Evolutionary conservation across 148 eudicot genomes (phyloP).

Genomic region (Persicaria maculosa): DNA sequence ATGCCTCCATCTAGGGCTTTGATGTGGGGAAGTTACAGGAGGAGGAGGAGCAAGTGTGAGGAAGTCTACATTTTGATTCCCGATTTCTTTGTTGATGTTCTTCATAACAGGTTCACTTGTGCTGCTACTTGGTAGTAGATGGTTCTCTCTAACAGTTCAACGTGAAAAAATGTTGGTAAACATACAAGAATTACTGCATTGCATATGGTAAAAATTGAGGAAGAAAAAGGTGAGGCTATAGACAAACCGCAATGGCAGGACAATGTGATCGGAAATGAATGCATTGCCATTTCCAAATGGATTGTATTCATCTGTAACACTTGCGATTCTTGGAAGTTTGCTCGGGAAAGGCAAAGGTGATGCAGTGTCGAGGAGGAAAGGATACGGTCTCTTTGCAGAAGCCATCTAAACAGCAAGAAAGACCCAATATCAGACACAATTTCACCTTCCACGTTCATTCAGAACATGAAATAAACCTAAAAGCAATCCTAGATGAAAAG

Average conservation of each 20-base stretch:
- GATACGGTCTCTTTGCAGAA: constrained; percentile 5
- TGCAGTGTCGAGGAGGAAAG: not conserved
- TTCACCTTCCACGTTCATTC: not conserved
- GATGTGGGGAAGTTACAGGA: constrained; percentile 14
- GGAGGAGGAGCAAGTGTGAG: constrained; percentile 17
- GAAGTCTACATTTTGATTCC: constrained; percentile 14
- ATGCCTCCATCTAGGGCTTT: constrained; percentile 18
- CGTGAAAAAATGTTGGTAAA: not conserved
- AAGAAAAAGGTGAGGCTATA: too few relatives aligned
- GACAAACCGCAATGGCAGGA: not conserved
- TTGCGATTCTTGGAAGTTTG: not conserved
- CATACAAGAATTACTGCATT: not conserved
- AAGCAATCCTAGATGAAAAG: not conserved
- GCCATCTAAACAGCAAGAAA: not conserved
- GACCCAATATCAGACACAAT: not conserved
- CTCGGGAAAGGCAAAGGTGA: not conserved
- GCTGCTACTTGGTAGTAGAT: constrained; percentile 18
- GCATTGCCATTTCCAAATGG: not conserved
- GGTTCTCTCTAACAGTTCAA: constrained; percentile 25
- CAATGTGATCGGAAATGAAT: not conserved
- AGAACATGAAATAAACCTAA: not conserved
- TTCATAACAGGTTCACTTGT: constrained; percentile 16
- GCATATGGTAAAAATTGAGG: not conserved
- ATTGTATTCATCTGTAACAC: not conserved
- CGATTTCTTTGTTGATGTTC: constrained; percentile 15